Conservation (phyloP, 208 protist genomes). For the Phytomonas francai region DNA sequence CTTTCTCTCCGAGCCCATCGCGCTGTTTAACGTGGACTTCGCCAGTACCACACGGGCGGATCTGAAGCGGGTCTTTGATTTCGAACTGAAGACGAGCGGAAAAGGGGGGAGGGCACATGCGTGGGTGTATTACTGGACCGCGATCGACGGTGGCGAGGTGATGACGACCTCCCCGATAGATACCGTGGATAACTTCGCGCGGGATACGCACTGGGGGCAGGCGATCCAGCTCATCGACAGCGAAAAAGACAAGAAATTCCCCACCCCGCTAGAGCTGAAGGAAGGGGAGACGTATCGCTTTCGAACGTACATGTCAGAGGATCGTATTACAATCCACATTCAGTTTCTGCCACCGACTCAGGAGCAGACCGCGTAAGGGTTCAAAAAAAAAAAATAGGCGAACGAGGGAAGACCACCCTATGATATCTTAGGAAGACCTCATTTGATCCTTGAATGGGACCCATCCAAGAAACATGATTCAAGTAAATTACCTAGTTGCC, state of each 20-base stretch:
- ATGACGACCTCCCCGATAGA: constrained; percentile 86
- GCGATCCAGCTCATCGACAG: constrained; percentile 83
- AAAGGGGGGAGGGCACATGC: constrained; percentile 68
- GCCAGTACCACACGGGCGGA: constrained; percentile 20
- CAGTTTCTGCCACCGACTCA: constrained; percentile 14
- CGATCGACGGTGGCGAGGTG: constrained; percentile 25
- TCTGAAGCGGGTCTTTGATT: constrained; percentile 17
- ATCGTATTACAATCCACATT: constrained; percentile 67
- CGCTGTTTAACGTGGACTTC: constrained; percentile 83
- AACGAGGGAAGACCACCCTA: too few relatives aligned
- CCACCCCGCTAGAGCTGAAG: constrained; percentile 33
- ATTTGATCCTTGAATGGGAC: too few relatives aligned
- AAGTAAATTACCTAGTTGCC: too few relatives aligned
- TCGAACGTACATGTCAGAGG: too few relatives aligned
- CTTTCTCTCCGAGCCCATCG: constrained; percentile 57
- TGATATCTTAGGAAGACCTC: too few relatives aligned
- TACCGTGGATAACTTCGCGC: constrained; percentile 85
- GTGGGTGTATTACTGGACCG: constrained; percentile 80
- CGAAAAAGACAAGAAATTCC: constrained; percentile 33
- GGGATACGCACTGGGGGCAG: constrained; percentile 94
- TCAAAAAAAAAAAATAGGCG: constrained; percentile 7
- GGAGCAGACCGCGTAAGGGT: constrained; percentile 16
- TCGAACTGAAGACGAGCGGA: constrained; percentile 43
- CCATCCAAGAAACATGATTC: too few relatives aligned
- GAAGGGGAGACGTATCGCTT: constrained; percentile 31